These are phyloP conservation scores for Cenococcum geophilum DNA, from an alignment of 495 filamentous ascomycete species.

Conservation along the genomic window DNA sequence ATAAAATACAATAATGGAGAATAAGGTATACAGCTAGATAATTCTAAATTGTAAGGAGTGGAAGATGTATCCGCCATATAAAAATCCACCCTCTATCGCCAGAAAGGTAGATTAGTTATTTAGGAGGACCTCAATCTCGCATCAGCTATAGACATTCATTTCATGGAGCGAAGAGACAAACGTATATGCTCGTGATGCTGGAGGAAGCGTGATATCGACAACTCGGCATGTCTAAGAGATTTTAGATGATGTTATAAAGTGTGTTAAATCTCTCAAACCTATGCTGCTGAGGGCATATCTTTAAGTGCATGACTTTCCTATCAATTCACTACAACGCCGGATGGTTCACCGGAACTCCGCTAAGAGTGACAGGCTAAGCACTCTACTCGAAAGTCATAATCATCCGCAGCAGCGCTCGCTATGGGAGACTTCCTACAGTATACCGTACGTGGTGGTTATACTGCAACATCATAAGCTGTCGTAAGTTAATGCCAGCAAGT, in stretches of 20 bases:
- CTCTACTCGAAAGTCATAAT: too few species aligned
- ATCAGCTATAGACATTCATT: conserved; percentile 72
- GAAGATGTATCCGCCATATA: conserved; percentile 1
- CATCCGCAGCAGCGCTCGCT: too few species aligned
- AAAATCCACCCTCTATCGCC: conserved; percentile 1
- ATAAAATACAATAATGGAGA: background rate
- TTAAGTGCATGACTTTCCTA: background rate
- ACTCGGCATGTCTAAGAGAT: background rate
- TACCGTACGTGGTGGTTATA: too few species aligned
- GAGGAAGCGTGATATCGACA: background rate
- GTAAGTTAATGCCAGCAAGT: too few species aligned
- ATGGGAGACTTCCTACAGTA: too few species aligned
- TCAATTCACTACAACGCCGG: background rate
- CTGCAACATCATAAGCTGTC: background rate
- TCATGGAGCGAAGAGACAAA: conserved; percentile 52
- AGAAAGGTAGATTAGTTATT: conserved; percentile 6
- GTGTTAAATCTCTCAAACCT: background rate
- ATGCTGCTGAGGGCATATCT: background rate
- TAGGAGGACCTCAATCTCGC: conserved; percentile 49
- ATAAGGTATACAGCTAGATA: background rate
- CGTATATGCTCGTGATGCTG: conserved; percentile 66
- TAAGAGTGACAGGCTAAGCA: too few species aligned
- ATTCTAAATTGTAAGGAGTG: background rate
- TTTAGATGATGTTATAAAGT: background rate
- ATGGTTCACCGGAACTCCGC: too few species aligned